A percentile compares a stretch with the other conserved stretches of the same genome.
Conservation (phyloP, 1,284 basidiomycete genomes). For the Cryptococcus hybrid region DNA sequence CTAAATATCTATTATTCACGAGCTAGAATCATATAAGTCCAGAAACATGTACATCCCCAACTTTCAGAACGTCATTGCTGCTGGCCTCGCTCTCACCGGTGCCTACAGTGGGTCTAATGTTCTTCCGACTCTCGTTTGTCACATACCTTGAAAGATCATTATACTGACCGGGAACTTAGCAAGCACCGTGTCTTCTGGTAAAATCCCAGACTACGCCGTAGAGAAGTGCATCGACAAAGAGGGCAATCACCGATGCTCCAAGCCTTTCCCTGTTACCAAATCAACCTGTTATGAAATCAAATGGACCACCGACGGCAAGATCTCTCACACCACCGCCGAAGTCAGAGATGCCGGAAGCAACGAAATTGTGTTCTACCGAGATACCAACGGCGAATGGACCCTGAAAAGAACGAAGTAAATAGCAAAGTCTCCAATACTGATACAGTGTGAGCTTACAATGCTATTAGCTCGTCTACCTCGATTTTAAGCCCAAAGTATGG, state of each 20-base stretch:
- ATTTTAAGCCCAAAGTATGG: conserved; percentile 48
- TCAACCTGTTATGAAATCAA: conserved; percentile 45
- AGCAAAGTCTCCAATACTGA: neutral
- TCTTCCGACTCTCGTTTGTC: neutral
- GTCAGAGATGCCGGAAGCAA: conserved; percentile 43
- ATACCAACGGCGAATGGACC: conserved; percentile 48
- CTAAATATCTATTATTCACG: too few relatives aligned
- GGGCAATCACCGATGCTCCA: conserved; percentile 43
- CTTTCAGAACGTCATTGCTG: conserved; percentile 32
- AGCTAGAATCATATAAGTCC: too few relatives aligned
- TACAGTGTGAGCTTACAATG: neutral
- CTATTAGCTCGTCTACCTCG: conserved; percentile 44
- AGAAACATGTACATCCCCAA: conserved; percentile 45
- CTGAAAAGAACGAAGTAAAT: conserved; percentile 46
- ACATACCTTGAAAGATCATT: neutral
- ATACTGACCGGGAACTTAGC: neutral
- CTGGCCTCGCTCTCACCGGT: conserved; percentile 35
- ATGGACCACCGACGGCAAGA: conserved; percentile 47
- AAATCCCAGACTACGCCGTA: conserved; percentile 43
- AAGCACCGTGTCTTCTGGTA: conserved; percentile 8
- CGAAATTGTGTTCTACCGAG: conserved; percentile 48
- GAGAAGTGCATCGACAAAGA: conserved; percentile 46
- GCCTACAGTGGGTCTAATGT: conserved; percentile 28
- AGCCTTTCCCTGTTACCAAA: conserved; percentile 46
- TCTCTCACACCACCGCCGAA: conserved; percentile 49